phyloP scores from a whole-genome alignment of 345 rosid genomes.

The Syzygium grande region DNA sequence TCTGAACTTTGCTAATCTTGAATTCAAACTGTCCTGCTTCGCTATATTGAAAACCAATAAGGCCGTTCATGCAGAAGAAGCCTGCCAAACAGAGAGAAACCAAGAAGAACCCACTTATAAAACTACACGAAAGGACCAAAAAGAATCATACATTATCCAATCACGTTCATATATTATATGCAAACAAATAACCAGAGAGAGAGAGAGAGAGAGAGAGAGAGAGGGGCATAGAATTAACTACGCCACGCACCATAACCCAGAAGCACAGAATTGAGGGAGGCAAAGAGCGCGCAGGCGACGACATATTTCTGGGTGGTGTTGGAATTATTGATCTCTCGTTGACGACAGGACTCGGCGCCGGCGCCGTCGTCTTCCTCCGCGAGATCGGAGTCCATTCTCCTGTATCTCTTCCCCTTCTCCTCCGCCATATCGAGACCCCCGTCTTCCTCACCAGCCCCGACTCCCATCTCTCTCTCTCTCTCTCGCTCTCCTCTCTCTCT shows the following conservation, averaged over 20 bases:
- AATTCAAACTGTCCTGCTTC: not conserved
- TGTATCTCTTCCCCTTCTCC: constrained; percentile 6
- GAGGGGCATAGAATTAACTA: constrained; percentile 3
- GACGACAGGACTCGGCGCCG: not conserved
- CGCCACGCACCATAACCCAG: constrained; percentile 46
- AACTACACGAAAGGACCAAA: not conserved
- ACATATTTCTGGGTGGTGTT: constrained; percentile 20
- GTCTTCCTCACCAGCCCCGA: constrained; percentile 3
- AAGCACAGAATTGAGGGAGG: constrained; percentile 60
- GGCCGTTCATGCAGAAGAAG: not conserved
- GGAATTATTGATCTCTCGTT: not conserved
- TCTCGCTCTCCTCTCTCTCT: not conserved
- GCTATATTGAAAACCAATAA: not conserved
- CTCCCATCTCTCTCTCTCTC: constrained; percentile 3
- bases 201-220: not conserved
- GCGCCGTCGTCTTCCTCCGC: constrained; percentile 2
- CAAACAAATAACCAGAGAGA: not conserved
- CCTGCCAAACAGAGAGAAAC: not conserved
- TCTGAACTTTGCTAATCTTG: not conserved
- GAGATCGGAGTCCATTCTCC: constrained; percentile 10
- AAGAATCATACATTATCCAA: not conserved
- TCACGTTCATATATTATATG: not conserved
- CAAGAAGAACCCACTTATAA: not conserved
- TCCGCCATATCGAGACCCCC: not conserved
- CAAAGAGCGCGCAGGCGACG: constrained; percentile 46